These are phyloP conservation scores for Aristolochia fimbriata DNA, from an alignment of 164 flowering plant species.

Conservation along the genomic window DNA sequence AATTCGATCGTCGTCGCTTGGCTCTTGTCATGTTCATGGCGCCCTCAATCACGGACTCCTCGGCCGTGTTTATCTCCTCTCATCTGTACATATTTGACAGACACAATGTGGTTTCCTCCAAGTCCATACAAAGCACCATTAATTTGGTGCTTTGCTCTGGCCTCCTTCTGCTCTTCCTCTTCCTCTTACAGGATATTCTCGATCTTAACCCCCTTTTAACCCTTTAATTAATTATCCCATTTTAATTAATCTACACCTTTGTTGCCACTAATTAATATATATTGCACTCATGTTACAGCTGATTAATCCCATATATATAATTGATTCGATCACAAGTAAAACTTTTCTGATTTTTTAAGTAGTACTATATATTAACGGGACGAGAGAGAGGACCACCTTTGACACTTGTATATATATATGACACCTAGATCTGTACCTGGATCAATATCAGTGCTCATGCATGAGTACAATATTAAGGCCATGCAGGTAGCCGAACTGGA, in stretches of 20 bases:
- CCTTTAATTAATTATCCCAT: constrained; percentile 4
- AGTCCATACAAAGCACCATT: constrained; percentile 6
- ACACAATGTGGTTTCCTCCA: constrained; percentile 10
- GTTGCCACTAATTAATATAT: no score
- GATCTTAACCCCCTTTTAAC: constrained; percentile 4
- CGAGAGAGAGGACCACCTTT: no score
- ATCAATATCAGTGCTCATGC: not conserved
- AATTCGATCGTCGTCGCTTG: constrained; percentile 22
- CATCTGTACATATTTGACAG: constrained; percentile 19
- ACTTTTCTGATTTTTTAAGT: no score
- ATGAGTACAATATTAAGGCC: not conserved
- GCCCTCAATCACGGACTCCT: constrained; percentile 30
- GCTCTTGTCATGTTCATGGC: constrained; percentile 27
- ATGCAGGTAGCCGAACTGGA: no score
- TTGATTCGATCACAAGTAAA: no score
- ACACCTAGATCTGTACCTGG: not conserved
- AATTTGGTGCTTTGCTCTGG: constrained; percentile 16
- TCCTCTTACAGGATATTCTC: constrained; percentile 14
- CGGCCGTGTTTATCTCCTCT: constrained; percentile 17
- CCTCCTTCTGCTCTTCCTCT: constrained; percentile 12
- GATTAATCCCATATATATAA: no score
- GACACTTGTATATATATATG: no score
- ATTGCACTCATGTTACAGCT: no score
- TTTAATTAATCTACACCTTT: no score
- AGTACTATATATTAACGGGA: no score